Evolutionary conservation across 164 flowering plant genomes (phyloP).

Genomic region (Malania oleifera): DNA sequence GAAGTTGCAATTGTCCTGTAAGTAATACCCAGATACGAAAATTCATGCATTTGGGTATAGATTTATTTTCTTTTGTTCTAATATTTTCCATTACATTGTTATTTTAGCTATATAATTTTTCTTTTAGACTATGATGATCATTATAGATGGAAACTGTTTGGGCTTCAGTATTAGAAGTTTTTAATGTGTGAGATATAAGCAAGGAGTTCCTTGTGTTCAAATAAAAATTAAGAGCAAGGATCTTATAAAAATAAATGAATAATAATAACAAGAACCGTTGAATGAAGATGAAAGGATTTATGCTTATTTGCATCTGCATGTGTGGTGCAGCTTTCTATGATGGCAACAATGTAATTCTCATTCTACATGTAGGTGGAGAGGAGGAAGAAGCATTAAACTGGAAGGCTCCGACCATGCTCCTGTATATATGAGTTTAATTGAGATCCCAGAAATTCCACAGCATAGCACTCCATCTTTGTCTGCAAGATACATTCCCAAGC

Average conservation of each 20-base stretch:
- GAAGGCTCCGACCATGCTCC: conserved; percentile 99
- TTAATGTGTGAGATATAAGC: not conserved
- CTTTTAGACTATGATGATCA: not conserved
- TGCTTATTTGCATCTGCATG: not conserved
- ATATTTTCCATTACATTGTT: not conserved
- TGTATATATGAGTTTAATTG: conserved; percentile 56
- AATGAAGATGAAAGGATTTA: too few relatives aligned
- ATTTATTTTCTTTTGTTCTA: not conserved
- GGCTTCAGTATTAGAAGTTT: too few relatives aligned
- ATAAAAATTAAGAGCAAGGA: not conserved
- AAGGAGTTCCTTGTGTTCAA: not conserved
- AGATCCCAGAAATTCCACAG: conserved; percentile 44
- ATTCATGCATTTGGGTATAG: not conserved
- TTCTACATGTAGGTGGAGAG: conserved; percentile 60
- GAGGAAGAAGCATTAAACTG: conserved; percentile 56
- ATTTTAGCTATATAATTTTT: not conserved
- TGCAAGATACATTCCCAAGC: conserved; percentile 76
- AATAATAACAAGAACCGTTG: not conserved
- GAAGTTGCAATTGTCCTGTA: not conserved
- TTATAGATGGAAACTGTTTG: not conserved
- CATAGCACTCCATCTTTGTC: conserved; percentile 84
- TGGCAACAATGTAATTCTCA: conserved; percentile 4
- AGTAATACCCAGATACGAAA: not conserved
- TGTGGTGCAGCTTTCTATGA: not conserved
- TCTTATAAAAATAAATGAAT: not conserved